Conservation (phyloP, 139 green algal species). For the Micractinium sp. region DNA sequence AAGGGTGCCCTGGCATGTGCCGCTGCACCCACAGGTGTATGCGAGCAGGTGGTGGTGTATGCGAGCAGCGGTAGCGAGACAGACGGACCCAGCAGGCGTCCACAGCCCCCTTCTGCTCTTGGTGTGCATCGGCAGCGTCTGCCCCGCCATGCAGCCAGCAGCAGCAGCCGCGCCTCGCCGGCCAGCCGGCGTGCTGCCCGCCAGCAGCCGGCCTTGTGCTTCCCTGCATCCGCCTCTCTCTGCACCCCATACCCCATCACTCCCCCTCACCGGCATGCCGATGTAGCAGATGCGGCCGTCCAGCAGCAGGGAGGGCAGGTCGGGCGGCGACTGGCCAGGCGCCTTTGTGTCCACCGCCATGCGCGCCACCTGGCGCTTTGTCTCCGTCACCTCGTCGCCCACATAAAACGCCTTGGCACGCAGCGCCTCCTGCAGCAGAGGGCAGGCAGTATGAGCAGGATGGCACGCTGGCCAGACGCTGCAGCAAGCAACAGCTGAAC, state of each 20-base stretch:
- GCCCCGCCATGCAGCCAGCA: neutral
- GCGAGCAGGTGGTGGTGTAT: neutral
- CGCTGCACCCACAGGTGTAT: neutral
- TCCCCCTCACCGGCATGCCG: conserved; percentile 78
- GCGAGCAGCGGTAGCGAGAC: neutral
- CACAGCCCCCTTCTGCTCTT: neutral
- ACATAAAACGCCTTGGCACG: conserved; percentile 61
- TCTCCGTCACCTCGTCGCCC: conserved; percentile 49
- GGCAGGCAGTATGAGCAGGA: neutral
- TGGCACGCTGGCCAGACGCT: neutral
- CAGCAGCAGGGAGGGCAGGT: conserved; percentile 88
- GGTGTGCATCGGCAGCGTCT: too few relatives aligned
- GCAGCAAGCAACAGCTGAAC: too few relatives aligned
- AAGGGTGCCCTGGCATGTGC: neutral
- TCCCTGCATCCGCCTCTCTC: neutral
- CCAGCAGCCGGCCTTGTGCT: neutral
- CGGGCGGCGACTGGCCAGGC: conserved; percentile 72
- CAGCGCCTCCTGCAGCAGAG: conserved; percentile 42
- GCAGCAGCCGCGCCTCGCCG: neutral
- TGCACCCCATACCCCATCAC: neutral
- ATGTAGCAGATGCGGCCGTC: conserved; percentile 90
- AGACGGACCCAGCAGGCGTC: neutral
- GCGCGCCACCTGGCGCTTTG: conserved; percentile 33
- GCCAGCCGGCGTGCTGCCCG: too few relatives aligned
- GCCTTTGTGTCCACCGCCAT: conserved; percentile 54